Evolutionary conservation across 116 monocot genomes (phyloP).

Genomic region (Cymodocea nodosa): DNA sequence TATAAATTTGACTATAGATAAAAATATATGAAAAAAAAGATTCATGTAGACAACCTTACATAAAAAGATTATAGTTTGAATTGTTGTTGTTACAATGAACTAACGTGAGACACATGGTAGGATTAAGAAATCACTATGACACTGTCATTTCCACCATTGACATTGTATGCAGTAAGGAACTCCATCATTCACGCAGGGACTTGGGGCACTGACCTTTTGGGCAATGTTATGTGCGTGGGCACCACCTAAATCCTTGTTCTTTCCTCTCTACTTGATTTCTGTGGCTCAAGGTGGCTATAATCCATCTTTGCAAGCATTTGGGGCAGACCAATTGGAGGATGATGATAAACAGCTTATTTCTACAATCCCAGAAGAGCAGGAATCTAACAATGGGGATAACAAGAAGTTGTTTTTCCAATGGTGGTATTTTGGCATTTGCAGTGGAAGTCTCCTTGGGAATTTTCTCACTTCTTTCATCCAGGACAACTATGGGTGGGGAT

Average conservation of each 20-base stretch:
- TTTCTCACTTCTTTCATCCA: slow-evolving; percentile 78
- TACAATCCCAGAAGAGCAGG: slow-evolving; percentile 11
- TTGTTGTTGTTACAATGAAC: too few species aligned
- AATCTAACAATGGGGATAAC: slow-evolving; percentile 21
- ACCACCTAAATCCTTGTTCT: slow-evolving; percentile 49
- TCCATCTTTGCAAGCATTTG: slow-evolving; percentile 91
- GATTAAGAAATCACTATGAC: too few species aligned
- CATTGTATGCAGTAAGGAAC: too few species aligned
- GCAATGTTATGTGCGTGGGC: slow-evolving; percentile 43
- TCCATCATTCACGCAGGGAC: slow-evolving; percentile 31
- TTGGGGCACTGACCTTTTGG: slow-evolving; percentile 64
- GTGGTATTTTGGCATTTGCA: slow-evolving; percentile 97
- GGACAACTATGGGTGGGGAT: slow-evolving; percentile 60
- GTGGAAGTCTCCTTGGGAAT: slow-evolving; percentile 70
- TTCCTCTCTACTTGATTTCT: slow-evolving; percentile 86
- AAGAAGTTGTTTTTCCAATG: slow-evolving; percentile 85
- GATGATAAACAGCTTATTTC: slow-evolving; percentile 17
- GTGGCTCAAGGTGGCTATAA: slow-evolving; percentile 82
- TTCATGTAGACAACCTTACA: too few species aligned
- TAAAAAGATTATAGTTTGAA: too few species aligned
- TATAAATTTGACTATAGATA: too few species aligned
- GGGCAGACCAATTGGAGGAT: slow-evolving; percentile 63
- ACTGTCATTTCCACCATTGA: too few species aligned
- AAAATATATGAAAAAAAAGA: too few species aligned
- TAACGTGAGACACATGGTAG: too few species aligned